Percentiles rank a stretch among this genome's conserved stretches.
Evolutionary conservation across 305 asterid genomes (phyloP).

Genomic region (Solanum hybrid): DNA sequence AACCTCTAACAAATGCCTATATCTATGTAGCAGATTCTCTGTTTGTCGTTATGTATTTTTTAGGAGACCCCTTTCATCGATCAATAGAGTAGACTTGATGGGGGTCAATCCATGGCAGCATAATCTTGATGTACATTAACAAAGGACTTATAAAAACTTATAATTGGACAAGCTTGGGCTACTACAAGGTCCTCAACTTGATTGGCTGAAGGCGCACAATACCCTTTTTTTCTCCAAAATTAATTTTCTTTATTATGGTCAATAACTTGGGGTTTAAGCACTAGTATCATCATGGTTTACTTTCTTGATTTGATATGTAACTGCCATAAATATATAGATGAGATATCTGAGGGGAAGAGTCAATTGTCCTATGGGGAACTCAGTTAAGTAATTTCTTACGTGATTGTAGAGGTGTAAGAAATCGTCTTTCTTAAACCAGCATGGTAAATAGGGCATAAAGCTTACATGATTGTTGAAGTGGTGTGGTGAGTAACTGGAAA

Average conservation of each 20-base stretch:
- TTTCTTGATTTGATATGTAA: not conserved
- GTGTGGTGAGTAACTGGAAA: not conserved
- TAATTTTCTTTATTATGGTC: not conserved
- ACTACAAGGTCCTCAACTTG: not conserved
- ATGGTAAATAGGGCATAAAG: not conserved
- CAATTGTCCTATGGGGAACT: not conserved
- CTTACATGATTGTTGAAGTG: not conserved
- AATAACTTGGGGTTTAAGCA: not conserved
- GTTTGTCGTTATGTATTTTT: not conserved
- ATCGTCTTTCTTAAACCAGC: not conserved
- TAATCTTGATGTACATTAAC: not conserved
- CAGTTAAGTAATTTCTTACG: not conserved
- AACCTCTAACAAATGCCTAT: not conserved
- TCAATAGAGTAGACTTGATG: not conserved
- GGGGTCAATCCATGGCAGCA: not conserved
- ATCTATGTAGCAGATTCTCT: not conserved
- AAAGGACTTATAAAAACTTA: not conserved
- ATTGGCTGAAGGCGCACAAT: not conserved
- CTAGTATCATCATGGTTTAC: not conserved
- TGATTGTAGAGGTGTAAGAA: not conserved
- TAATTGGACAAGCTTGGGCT: not conserved
- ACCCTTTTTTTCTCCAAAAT: not conserved
- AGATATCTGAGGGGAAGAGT: not conserved
- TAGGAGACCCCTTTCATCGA: not conserved
- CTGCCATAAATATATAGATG: not conserved